A percentile compares a stretch with the other conserved stretches of the same genome.
Evolutionary conservation across 768 basidiomycete species (phyloP).

Genomic region (Paxillus ammoniavirescens): DNA sequence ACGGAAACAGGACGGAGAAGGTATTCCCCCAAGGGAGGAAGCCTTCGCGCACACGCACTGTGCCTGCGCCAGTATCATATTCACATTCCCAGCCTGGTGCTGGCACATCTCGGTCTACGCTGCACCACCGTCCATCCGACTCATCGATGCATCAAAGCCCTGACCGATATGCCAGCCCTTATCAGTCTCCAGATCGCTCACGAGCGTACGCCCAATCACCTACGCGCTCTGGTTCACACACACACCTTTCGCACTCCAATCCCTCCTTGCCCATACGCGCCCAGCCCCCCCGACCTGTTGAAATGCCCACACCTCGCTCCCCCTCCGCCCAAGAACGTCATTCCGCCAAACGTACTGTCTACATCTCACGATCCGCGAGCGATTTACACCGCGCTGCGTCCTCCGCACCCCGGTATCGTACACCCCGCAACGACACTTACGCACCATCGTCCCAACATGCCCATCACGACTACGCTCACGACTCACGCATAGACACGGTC

Average conservation of each 20-base stretch:
- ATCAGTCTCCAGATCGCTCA: constrained; percentile 1
- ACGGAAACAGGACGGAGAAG: background rate
- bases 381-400: constrained; percentile 18
- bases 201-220: background rate
- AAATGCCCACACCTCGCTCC: background rate
- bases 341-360: constrained; percentile 9
- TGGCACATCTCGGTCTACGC: background rate
- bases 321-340: constrained; percentile 4
- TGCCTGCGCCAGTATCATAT: background rate
- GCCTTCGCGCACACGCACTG: background rate
- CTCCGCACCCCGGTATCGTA: background rate
- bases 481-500: background rate
- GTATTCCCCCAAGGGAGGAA: background rate
- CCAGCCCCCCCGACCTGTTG: background rate
- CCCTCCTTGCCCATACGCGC: background rate
- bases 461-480: background rate
- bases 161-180: background rate
- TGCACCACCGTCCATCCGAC: constrained; percentile 4
- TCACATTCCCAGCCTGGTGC: background rate
- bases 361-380: constrained; percentile 22
- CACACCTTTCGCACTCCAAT: background rate
- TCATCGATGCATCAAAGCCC: background rate
- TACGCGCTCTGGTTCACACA: background rate
- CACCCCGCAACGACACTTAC: background rate
- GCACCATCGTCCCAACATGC: background rate